phyloP scores from a whole-genome alignment of 176 grass and related monocot genomes.

The Aegilops longissima region DNA sequence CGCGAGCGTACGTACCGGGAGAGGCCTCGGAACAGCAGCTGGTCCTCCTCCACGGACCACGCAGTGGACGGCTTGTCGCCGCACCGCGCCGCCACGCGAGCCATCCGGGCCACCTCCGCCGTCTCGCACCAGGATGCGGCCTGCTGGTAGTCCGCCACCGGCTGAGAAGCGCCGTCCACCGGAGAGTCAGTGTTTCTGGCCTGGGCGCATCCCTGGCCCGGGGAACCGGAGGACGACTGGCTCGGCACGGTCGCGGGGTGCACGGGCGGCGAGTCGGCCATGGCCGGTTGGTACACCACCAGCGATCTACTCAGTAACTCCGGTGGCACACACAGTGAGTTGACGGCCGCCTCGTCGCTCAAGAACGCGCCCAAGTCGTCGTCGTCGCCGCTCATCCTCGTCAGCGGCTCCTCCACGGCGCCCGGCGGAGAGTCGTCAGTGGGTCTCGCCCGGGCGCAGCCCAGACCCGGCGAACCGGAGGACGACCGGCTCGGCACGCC shows the following conservation, averaged over 20 bases:
- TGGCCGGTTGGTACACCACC: neutral
- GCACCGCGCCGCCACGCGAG: neutral
- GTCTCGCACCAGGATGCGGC: neutral
- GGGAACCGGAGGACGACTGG: neutral
- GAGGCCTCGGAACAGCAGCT: neutral
- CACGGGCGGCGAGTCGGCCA: neutral
- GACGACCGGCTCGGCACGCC: neutral
- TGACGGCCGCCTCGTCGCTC: neutral
- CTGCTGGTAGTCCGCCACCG: neutral
- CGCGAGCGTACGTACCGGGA: neutral
- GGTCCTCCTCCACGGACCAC: conserved; percentile 29
- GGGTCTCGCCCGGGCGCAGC: neutral
- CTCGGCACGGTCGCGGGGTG: neutral
- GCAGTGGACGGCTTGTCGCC: neutral
- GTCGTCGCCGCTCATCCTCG: neutral
- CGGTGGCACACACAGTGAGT: neutral
- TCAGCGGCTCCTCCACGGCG: neutral
- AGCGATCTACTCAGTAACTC: neutral
- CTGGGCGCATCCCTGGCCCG: neutral
- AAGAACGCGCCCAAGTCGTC: neutral
- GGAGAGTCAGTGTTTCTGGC: neutral
- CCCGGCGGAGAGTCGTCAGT: neutral
- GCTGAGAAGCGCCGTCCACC: neutral
- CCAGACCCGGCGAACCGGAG: neutral
- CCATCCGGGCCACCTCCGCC: neutral